A percentile compares a stretch with the other conserved stretches of the same genome.
Evolutionary conservation across 352 stramenopile genomes (phyloP).

Genomic region (Phytophthora sp.): DNA sequence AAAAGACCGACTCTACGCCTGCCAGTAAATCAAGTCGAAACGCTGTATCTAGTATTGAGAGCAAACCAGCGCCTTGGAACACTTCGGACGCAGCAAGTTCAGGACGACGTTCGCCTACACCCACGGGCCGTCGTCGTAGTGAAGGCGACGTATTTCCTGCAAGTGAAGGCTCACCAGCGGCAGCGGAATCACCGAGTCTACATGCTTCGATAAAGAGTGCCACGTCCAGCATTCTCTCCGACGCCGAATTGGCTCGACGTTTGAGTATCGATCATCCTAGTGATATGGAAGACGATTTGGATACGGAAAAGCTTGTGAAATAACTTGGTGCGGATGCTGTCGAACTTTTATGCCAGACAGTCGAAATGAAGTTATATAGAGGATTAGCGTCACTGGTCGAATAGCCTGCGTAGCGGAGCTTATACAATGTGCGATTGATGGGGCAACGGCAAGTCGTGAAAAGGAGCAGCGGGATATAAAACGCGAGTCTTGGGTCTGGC

Average conservation of each 20-base stretch:
- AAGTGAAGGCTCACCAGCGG: constrained; percentile 4
- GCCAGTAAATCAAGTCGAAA: constrained; percentile 1
- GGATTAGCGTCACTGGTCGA: background rate
- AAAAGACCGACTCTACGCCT: constrained; percentile 8
- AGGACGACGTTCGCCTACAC: constrained; percentile 22
- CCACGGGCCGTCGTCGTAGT: constrained; percentile 31
- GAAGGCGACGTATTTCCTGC: constrained; percentile 32
- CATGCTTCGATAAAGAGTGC: constrained; percentile 47
- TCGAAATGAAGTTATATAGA: constrained; percentile 2
- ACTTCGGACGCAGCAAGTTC: constrained; percentile 15
- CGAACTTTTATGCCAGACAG: background rate
- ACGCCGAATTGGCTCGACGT: constrained; percentile 55
- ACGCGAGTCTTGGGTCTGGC: too few species aligned
- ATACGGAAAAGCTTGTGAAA: constrained; percentile 24
- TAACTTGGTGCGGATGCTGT: constrained; percentile 7
- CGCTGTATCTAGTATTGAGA: constrained; percentile 6
- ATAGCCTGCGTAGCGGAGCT: too few species aligned
- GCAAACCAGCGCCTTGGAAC: constrained; percentile 14
- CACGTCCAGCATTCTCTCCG: constrained; percentile 59
- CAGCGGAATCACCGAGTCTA: constrained; percentile 24
- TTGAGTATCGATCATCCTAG: constrained; percentile 52
- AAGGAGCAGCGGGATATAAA: too few species aligned
- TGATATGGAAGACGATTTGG: constrained; percentile 45
- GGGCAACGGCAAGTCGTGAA: too few species aligned
- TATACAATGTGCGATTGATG: too few species aligned